Percentiles rank a stretch among this genome's conserved stretches.
phyloP scores from a whole-genome alignment of 352 stramenopile species.

The Bremia lactucae region DNA sequence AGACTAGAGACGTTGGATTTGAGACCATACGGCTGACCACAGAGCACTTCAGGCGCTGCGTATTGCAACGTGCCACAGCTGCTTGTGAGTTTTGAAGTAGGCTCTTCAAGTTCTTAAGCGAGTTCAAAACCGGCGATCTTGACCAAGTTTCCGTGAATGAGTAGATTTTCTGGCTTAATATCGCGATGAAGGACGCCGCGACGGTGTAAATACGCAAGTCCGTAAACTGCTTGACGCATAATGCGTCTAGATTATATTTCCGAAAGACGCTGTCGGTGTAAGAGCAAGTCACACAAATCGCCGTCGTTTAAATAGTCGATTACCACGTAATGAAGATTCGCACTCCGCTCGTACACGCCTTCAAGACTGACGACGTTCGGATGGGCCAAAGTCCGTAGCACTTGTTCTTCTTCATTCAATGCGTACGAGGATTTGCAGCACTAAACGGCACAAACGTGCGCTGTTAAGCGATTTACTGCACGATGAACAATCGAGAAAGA shows the following conservation, averaged over 20 bases:
- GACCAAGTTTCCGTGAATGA: slow-evolving; percentile 54
- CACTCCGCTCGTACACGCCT: slow-evolving; percentile 54
- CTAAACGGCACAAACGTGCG: slow-evolving; percentile 56
- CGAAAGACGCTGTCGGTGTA: slow-evolving; percentile 44
- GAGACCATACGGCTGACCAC: slow-evolving; percentile 52
- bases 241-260: slow-evolving; percentile 47
- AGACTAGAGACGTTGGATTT: slow-evolving; percentile 76
- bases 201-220: slow-evolving; percentile 51
- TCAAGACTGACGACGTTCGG: slow-evolving; percentile 61
- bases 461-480: slow-evolving; percentile 54
- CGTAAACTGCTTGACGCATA: slow-evolving; percentile 47
- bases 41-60: slow-evolving; percentile 58
- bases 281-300: slow-evolving; percentile 65
- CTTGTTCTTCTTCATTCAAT: slow-evolving; percentile 57
- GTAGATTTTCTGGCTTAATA: slow-evolving; percentile 77
- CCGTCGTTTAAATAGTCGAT: slow-evolving; percentile 76
- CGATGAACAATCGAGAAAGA: slow-evolving; percentile 79
- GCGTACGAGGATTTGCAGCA: slow-evolving; percentile 58
- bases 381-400: slow-evolving; percentile 49
- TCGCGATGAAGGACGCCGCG: slow-evolving; percentile 61
- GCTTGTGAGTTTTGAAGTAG: slow-evolving; percentile 37
- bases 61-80: slow-evolving; percentile 77
- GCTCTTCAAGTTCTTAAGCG: slow-evolving; percentile 45
- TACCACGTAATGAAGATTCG: slow-evolving; percentile 67
- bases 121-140: slow-evolving; percentile 78